These are phyloP conservation scores for Periconia sp. DNA, from an alignment of 2,329 filamentous ascomycete genomes.

Conservation along the genomic window DNA sequence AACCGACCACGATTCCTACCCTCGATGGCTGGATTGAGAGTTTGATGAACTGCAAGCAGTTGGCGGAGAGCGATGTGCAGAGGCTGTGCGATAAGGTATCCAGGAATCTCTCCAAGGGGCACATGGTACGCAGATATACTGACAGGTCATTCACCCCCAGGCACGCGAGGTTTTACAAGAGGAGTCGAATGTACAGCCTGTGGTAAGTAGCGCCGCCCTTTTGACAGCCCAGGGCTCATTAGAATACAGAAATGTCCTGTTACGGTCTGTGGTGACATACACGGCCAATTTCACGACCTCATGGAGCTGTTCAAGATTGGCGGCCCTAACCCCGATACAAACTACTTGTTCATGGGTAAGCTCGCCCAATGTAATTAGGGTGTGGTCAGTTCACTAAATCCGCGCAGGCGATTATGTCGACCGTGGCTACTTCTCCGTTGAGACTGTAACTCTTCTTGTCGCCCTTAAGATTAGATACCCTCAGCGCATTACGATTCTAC, in stretches of 20 bases:
- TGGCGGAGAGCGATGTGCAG: slow-evolving; percentile 91
- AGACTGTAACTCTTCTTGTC: slow-evolving; percentile 92
- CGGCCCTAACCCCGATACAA: slow-evolving; percentile 95
- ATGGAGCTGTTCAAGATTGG: slow-evolving; percentile 99
- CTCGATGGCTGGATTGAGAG: slow-evolving; percentile 98
- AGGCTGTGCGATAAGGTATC: slow-evolving; percentile 93
- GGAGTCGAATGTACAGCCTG: slow-evolving; percentile 97
- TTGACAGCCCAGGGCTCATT: slow-evolving; percentile 16
- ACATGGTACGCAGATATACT: slow-evolving; percentile 7
- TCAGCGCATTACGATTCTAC: slow-evolving; percentile 93
- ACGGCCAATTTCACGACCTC: slow-evolving; percentile 97
- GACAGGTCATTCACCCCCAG: slow-evolving; percentile 50
- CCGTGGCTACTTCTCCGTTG: slow-evolving; percentile 95
- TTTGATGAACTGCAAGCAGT: slow-evolving; percentile 98
- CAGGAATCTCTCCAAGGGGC: neutral
- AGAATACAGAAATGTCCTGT: slow-evolving; percentile 82
- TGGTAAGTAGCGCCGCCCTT: slow-evolving; percentile 63
- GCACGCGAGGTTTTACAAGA: slow-evolving; percentile 95
- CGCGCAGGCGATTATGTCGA: slow-evolving; percentile 87
- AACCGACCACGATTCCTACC: slow-evolving; percentile 87
- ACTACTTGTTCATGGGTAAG: slow-evolving; percentile 97
- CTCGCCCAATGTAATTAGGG: neutral
- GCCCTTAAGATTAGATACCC: slow-evolving; percentile 97
- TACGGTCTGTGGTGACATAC: slow-evolving; percentile 98
- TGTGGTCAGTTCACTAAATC: neutral